Evolutionary conservation across 441 rosid species (phyloP).

Genomic region (Flueggea neowawraea): DNA sequence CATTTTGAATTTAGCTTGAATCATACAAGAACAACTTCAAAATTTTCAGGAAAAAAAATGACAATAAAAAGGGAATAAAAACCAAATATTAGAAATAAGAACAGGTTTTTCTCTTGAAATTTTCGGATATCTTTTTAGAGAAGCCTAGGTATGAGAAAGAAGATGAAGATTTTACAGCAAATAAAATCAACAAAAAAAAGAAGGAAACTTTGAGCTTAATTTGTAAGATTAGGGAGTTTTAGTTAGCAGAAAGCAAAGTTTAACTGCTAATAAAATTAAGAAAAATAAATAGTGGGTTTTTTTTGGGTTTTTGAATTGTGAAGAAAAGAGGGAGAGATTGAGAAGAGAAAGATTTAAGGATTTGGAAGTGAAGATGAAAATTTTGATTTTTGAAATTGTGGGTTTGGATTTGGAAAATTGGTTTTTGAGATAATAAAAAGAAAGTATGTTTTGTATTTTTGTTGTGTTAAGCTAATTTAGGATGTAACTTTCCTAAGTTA

Average conservation of each 20-base stretch:
- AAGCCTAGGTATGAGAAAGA: neutral
- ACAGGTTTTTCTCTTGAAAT: neutral
- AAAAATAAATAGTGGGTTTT: slow-evolving; percentile 1
- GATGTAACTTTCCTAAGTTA: slow-evolving; percentile 34
- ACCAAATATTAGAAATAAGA: slow-evolving; percentile 1
- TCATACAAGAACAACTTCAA: slow-evolving; percentile 17
- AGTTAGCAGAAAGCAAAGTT: slow-evolving; percentile 26
- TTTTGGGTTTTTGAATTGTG: neutral
- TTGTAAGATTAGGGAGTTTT: slow-evolving; percentile 30
- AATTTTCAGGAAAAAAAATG: neutral
- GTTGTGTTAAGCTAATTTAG: slow-evolving; percentile 45
- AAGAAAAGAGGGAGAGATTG: slow-evolving; percentile 12
- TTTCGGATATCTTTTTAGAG: no score
- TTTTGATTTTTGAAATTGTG: slow-evolving; percentile 12
- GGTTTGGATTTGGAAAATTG: slow-evolving; percentile 25
- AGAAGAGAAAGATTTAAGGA: slow-evolving; percentile 11
- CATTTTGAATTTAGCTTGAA: slow-evolving; percentile 44
- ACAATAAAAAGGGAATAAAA: neutral
- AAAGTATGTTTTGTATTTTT: slow-evolving; percentile 10
- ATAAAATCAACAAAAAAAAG: no score
- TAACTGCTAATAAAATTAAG: slow-evolving; percentile 9
- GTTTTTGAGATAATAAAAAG: slow-evolving; percentile 27
- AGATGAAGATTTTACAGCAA: slow-evolving; percentile 17
- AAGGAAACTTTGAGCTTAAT: slow-evolving; percentile 22
- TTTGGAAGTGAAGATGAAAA: slow-evolving; percentile 9